Percentiles rank a stretch among this genome's conserved stretches.
These are phyloP conservation scores for Paecilomyces variotii DNA, from an alignment of 2,329 filamentous ascomycete genomes.

Conservation along the genomic window DNA sequence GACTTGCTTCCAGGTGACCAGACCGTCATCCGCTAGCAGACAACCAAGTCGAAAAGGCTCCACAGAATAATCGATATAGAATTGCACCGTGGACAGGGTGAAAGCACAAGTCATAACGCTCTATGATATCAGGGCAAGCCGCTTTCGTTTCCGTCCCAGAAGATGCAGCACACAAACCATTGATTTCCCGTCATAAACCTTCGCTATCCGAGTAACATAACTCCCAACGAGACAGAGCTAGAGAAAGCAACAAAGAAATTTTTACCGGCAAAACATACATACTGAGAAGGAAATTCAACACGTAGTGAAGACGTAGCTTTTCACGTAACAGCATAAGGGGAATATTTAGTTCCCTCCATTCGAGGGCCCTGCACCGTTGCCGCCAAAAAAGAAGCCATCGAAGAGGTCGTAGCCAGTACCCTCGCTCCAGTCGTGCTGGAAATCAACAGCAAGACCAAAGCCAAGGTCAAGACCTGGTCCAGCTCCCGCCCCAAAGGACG, in stretches of 20 bases:
- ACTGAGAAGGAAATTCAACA: not conserved
- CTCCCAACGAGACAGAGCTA: not conserved
- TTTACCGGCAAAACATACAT: not conserved
- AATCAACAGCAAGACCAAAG: slow-evolving; percentile 38
- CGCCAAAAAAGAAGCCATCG: slow-evolving; percentile 50
- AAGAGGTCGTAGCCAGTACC: slow-evolving; percentile 43
- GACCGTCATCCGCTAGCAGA: not conserved
- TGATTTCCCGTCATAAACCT: not conserved
- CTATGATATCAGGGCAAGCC: not conserved
- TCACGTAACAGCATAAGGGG: not conserved
- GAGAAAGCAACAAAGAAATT: not conserved
- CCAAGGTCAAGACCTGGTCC: slow-evolving; percentile 37
- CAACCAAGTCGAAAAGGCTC: not conserved
- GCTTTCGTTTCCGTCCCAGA: not conserved
- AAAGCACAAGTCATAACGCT: not conserved
- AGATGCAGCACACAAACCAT: not conserved
- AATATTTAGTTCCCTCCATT: slow-evolving; percentile 7
- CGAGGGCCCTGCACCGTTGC: slow-evolving; percentile 21
- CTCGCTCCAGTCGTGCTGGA: slow-evolving; percentile 43
- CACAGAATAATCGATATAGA: not conserved
- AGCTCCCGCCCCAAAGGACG: slow-evolving; percentile 19
- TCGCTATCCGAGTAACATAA: not conserved
- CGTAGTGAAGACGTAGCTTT: not conserved
- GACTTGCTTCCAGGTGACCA: not conserved
- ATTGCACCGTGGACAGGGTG: not conserved